Conservation (phyloP, 2,329 filamentous ascomycete species). For the Phyllosticta citribraziliensis region DNA sequence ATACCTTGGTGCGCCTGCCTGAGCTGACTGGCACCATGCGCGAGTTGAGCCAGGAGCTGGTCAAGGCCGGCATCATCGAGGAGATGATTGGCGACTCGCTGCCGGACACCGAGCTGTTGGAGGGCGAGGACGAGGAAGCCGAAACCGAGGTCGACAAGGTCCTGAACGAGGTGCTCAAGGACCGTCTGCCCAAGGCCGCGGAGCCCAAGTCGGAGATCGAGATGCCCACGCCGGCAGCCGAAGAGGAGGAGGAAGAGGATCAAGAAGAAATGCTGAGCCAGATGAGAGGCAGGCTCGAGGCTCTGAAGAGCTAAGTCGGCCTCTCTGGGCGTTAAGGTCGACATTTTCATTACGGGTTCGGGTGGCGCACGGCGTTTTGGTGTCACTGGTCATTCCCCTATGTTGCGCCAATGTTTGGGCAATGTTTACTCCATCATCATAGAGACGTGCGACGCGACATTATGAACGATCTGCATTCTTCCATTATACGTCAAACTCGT, state of each 20-base stretch:
- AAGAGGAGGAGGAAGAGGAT: conserved; percentile 74
- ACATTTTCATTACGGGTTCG: background rate
- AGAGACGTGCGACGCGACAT: background rate
- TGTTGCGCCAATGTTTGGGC: background rate
- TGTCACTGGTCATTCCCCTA: background rate
- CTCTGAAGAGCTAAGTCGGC: conserved; percentile 66
- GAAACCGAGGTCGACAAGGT: conserved; percentile 78
- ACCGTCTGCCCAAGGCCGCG: conserved; percentile 58
- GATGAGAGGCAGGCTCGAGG: conserved; percentile 87
- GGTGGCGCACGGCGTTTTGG: background rate
- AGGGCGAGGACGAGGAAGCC: conserved; percentile 64
- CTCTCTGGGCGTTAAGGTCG: background rate
- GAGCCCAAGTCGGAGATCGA: conserved; percentile 42
- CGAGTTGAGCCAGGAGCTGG: conserved; percentile 74
- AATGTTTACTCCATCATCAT: background rate
- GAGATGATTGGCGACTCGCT: conserved; percentile 89
- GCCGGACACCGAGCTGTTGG: conserved; percentile 57
- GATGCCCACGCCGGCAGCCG: conserved; percentile 41
- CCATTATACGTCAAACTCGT: background rate
- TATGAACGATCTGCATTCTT: background rate
- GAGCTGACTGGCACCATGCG: conserved; percentile 84
- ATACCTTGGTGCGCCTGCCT: conserved; percentile 71
- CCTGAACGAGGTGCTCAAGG: conserved; percentile 80
- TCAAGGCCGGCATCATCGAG: conserved; percentile 93
- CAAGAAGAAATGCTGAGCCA: conserved; percentile 85